Conservation (phyloP, 2,329 filamentous ascomycete genomes). For the Aureobasidium sp. region DNA sequence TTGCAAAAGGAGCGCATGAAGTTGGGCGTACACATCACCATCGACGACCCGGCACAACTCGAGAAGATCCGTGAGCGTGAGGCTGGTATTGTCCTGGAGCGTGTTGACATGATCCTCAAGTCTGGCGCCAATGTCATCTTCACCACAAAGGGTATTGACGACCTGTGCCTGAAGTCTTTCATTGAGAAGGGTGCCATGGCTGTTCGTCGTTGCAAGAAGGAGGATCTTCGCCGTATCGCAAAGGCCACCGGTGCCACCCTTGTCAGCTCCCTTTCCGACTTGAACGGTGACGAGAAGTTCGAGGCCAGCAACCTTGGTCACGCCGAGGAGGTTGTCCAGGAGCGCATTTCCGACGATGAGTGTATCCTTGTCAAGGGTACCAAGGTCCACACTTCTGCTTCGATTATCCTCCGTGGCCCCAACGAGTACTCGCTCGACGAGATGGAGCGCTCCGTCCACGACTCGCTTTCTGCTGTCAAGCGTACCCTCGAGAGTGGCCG, state of each 20-base stretch:
- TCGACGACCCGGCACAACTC: constrained; percentile 93
- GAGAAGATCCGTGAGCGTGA: constrained; percentile 95
- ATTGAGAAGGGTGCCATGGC: constrained; percentile 93
- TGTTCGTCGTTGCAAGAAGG: constrained; percentile 95
- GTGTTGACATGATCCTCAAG: constrained; percentile 96
- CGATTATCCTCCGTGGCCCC: constrained; percentile 87
- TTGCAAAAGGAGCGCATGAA: constrained; percentile 99
- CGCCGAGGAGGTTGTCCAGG: constrained; percentile 94
- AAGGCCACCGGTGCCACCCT: constrained; percentile 92
- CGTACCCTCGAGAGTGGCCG: constrained; percentile 91
- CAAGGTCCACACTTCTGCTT: constrained; percentile 81
- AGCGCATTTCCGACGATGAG: constrained; percentile 97
- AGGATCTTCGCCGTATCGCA: constrained; percentile 90
- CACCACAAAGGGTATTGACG: constrained; percentile 98
- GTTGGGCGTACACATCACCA: constrained; percentile 94
- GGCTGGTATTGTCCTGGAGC: constrained; percentile 83
- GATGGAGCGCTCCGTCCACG: constrained; percentile 98
- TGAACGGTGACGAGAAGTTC: constrained; percentile 96
- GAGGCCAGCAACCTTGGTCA: constrained; percentile 81
- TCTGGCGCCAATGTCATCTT: constrained; percentile 91
- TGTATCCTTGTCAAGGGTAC: constrained; percentile 96
- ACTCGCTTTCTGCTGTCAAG: constrained; percentile 95
- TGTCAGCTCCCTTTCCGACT: constrained; percentile 84
- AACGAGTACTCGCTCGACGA: constrained; percentile 97
- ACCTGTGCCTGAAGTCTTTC: constrained; percentile 88